Percentiles rank a stretch among this genome's conserved stretches.
Conservation (phyloP, 83 land plant genomes). For the Picea mariana region DNA sequence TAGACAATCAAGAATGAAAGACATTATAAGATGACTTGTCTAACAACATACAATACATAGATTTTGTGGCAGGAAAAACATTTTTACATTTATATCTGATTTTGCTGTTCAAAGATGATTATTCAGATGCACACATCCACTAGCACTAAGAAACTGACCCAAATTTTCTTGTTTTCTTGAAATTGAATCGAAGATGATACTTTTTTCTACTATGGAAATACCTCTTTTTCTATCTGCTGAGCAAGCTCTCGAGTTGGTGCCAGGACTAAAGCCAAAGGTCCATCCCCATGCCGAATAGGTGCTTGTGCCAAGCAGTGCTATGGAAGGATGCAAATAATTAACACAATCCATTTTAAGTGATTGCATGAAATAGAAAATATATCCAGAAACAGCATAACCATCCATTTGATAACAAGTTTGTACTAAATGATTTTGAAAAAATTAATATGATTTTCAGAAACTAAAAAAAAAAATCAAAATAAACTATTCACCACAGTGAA, state of each 20-base stretch:
- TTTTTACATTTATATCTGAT: background rate
- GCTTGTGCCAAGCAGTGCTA: slow-evolving; percentile 81
- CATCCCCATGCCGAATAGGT: slow-evolving; percentile 63
- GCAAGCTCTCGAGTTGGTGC: slow-evolving; percentile 79
- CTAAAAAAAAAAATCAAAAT: background rate
- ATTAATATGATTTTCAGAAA: background rate
- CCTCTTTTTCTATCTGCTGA: slow-evolving; percentile 82
- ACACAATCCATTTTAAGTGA: background rate
- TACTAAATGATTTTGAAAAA: background rate
- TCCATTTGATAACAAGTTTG: background rate
- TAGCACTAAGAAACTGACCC: background rate
- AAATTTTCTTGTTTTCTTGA: background rate
- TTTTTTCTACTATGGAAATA: background rate
- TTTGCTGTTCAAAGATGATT: background rate
- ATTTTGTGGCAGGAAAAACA: background rate
- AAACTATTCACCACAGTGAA: background rate
- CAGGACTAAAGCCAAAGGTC: slow-evolving; percentile 62
- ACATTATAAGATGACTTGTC: background rate
- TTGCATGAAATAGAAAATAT: background rate
- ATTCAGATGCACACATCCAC: background rate
- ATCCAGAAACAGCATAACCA: background rate
- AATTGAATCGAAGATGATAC: background rate
- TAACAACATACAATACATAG: background rate
- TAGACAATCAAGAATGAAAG: background rate
- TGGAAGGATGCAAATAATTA: slow-evolving; percentile 15